phyloP scores from a whole-genome alignment of 108 stramenopile genomes.

The Seminavis robusta region DNA sequence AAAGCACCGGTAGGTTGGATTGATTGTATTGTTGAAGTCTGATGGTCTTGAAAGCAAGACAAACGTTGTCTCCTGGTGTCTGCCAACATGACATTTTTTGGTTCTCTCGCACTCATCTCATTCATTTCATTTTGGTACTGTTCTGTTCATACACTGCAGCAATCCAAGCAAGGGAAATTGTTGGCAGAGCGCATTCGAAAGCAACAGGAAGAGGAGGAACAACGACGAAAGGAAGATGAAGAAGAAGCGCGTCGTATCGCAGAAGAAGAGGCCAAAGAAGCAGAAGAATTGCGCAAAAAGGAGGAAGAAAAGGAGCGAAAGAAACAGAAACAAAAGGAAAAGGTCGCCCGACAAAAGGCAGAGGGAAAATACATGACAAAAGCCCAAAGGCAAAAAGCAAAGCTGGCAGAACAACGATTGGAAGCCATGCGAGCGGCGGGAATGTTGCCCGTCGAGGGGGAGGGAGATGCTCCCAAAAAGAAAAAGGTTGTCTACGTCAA shows the following conservation, averaged over 20 bases:
- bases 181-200: slow-evolving; percentile 83
- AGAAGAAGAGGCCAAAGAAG: slow-evolving; percentile 66
- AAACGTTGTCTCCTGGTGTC: not conserved
- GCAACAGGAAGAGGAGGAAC: slow-evolving; percentile 86
- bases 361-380: slow-evolving; percentile 94
- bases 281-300: slow-evolving; percentile 56
- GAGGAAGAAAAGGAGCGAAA: slow-evolving; percentile 75
- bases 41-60: not conserved
- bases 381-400: slow-evolving; percentile 77
- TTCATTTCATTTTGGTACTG: not conserved
- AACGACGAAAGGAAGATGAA: slow-evolving; percentile 66
- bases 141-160: not conserved
- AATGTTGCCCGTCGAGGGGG: slow-evolving; percentile 62
- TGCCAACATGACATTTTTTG: not conserved
- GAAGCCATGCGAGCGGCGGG: slow-evolving; percentile 86
- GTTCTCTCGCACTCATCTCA: not conserved
- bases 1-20: slow-evolving; percentile 44
- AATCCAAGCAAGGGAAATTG: slow-evolving; percentile 53
- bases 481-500: slow-evolving; percentile 42
- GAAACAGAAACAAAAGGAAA: slow-evolving; percentile 83
- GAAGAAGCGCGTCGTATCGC: slow-evolving; percentile 71
- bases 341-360: slow-evolving; percentile 83
- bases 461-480: slow-evolving; percentile 30
- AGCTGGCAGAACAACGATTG: slow-evolving; percentile 67
- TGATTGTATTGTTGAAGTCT: not conserved